Percentiles rank a stretch among this genome's conserved stretches.
phyloP scores from a whole-genome alignment of 2,329 filamentous ascomycete genomes.

The Xylaria digitata region DNA sequence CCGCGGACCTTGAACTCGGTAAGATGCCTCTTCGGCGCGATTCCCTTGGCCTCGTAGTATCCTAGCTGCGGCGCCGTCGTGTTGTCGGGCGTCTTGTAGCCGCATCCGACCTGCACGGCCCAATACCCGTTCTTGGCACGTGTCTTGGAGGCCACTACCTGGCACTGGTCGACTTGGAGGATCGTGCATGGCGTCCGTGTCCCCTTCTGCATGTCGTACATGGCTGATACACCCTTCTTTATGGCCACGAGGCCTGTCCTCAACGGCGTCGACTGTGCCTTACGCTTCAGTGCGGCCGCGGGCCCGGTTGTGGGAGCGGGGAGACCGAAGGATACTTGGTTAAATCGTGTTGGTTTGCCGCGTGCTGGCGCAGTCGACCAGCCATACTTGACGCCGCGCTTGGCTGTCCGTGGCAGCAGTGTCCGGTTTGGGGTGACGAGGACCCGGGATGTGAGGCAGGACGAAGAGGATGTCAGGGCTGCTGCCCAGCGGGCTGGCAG shows the following conservation, averaged over 20 bases:
- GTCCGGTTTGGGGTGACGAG: slow-evolving; percentile 52
- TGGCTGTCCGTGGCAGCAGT: slow-evolving; percentile 59
- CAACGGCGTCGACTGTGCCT: slow-evolving; percentile 68
- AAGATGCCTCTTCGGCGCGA: slow-evolving; percentile 85
- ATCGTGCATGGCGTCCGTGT: slow-evolving; percentile 88
- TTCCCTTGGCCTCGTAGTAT: slow-evolving; percentile 84
- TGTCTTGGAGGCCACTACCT: slow-evolving; percentile 90
- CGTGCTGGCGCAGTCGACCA: slow-evolving; percentile 68
- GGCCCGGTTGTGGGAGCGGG: slow-evolving; percentile 68
- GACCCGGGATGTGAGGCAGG: slow-evolving; percentile 47
- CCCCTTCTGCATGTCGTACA: slow-evolving; percentile 79
- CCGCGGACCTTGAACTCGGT: slow-evolving; percentile 88
- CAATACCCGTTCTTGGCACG: slow-evolving; percentile 85
- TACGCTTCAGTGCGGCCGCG: slow-evolving; percentile 69
- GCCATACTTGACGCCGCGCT: slow-evolving; percentile 67
- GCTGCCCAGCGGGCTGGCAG: slow-evolving; percentile 59
- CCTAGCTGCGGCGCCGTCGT: slow-evolving; percentile 85
- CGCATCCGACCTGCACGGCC: slow-evolving; percentile 89
- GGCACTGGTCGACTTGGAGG: slow-evolving; percentile 90
- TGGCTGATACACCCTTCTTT: slow-evolving; percentile 96
- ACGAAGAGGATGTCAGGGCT: slow-evolving; percentile 49
- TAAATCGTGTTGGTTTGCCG: slow-evolving; percentile 68
- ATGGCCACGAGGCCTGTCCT: slow-evolving; percentile 85
- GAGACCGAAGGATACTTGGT: slow-evolving; percentile 67
- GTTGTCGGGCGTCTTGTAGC: slow-evolving; percentile 78